Conservation (phyloP, 164 flowering plant species). For the Tetracentron sinense region DNA sequence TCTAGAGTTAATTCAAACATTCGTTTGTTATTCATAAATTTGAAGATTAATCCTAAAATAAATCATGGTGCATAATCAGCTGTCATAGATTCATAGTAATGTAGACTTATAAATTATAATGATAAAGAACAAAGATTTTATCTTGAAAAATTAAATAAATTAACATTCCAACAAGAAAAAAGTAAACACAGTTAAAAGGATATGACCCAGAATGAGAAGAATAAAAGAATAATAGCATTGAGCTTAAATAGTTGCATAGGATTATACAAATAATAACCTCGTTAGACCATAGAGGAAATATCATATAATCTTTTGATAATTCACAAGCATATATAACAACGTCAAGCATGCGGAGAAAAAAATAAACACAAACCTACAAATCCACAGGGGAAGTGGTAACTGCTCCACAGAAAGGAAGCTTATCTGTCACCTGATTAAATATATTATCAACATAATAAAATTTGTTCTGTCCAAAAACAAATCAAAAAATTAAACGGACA, state of each 20-base stretch:
- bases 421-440: background rate
- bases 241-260: background rate
- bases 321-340: background rate
- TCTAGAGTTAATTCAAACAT: constrained; percentile 37
- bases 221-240: background rate
- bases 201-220: background rate
- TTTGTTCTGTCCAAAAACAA: too few relatives aligned
- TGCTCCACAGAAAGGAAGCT: background rate
- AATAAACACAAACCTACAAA: background rate
- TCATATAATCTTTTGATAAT: background rate
- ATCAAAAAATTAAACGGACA: too few relatives aligned
- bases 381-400: background rate
- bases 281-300: background rate
- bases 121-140: background rate
- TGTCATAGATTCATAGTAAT: background rate
- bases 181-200: too few relatives aligned
- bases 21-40: background rate
- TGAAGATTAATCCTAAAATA: background rate
- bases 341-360: background rate
- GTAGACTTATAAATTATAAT: too few relatives aligned
- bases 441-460: too few relatives aligned
- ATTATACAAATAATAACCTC: background rate
- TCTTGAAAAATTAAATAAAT: background rate
- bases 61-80: background rate
- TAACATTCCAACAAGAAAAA: too few relatives aligned